Conservation (phyloP, 164 flowering plant species). For the Umbilicus rupestris region DNA sequence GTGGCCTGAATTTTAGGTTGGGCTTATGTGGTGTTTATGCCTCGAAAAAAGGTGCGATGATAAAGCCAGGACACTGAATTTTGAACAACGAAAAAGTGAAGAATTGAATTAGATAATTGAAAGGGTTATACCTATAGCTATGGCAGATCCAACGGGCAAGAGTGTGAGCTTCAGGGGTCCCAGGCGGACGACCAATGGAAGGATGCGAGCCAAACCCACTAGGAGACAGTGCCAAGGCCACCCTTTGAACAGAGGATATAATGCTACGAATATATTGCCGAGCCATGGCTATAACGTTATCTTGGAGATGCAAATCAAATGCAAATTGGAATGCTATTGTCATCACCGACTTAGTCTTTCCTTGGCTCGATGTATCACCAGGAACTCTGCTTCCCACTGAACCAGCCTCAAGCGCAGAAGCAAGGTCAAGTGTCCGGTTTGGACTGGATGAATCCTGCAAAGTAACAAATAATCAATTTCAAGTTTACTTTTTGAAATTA, state of each 20-base stretch:
- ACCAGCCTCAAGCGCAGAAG: conserved; percentile 33
- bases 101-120: not conserved
- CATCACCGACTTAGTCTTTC: conserved; percentile 39
- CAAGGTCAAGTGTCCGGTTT: conserved; percentile 42
- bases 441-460: conserved; percentile 28
- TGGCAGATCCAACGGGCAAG: conserved; percentile 62
- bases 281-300: conserved; percentile 53
- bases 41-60: too few species aligned
- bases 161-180: conserved; percentile 51
- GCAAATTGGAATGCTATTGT: conserved; percentile 66
- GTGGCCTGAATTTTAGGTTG: not conserved
- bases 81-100: not conserved
- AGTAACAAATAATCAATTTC: not conserved
- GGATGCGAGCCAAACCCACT: conserved; percentile 25
- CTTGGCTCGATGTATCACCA: conserved; percentile 13
- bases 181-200: conserved; percentile 27
- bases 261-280: conserved; percentile 55
- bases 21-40: too few species aligned
- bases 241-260: conserved; percentile 59
- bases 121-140: conserved; percentile 36
- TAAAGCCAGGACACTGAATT: not conserved
- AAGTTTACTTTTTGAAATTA: not conserved
- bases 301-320: conserved; percentile 51
- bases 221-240: conserved; percentile 60
- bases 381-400: conserved; percentile 19